A percentile compares a stretch with the other conserved stretches of the same genome.
phyloP scores from a whole-genome alignment of 345 rosid genomes.

The Arabidopsis arenosa region DNA sequence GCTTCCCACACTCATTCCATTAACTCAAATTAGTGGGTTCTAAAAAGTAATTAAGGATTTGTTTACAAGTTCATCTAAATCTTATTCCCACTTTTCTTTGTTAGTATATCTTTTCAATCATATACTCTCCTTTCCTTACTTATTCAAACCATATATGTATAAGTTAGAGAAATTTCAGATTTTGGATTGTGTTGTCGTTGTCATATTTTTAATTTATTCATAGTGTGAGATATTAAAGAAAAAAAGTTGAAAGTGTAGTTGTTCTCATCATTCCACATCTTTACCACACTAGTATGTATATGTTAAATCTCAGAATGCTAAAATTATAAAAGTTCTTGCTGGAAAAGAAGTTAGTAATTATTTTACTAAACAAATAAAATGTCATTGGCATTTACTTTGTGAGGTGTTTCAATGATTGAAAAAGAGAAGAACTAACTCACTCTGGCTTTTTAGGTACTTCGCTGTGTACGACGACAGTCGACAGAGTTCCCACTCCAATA shows the following conservation, averaged over 20 bases:
- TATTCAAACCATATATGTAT: background rate
- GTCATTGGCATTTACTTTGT: slow-evolving; percentile 32
- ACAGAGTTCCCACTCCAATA: slow-evolving; percentile 36
- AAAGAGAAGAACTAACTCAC: slow-evolving; percentile 33
- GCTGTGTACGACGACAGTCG: slow-evolving; percentile 40
- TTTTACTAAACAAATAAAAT: background rate
- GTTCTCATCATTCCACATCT: slow-evolving; percentile 25
- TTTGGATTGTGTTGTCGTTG: background rate
- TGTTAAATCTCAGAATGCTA: background rate
- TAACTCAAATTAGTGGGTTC: slow-evolving; percentile 29
- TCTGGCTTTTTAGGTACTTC: slow-evolving; percentile 36
- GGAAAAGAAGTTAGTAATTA: slow-evolving; percentile 20
- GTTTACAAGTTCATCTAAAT: slow-evolving; percentile 17
- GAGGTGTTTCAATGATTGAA: slow-evolving; percentile 46
- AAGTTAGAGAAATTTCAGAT: background rate
- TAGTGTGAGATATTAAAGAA: background rate
- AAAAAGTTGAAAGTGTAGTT: background rate
- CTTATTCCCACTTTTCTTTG: background rate
- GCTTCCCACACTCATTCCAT: slow-evolving; percentile 43
- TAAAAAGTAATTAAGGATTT: slow-evolving; percentile 16
- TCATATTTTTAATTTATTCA: slow-evolving; percentile 8
- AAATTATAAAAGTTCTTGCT: background rate
- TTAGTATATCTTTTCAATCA: background rate
- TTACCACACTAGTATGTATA: slow-evolving; percentile 18
- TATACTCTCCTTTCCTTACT: background rate